These are phyloP conservation scores for Myxozyma vanderwaltii DNA, from an alignment of 805 yeast species.

Conservation along the genomic window DNA sequence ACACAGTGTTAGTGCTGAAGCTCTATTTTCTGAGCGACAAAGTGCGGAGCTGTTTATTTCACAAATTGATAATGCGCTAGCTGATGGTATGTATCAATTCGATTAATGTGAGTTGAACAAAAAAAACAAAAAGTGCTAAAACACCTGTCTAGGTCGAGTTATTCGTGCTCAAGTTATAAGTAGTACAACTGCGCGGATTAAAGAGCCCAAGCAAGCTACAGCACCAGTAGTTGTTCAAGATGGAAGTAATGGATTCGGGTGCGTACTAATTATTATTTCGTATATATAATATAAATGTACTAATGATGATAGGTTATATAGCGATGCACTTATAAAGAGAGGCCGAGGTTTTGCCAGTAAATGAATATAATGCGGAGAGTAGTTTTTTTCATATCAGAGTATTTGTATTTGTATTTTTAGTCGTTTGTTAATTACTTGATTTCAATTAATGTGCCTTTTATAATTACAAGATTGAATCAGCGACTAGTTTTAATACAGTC, in stretches of 20 bases:
- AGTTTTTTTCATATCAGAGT: neutral
- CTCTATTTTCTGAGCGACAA: conserved; percentile 38
- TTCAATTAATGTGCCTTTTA: no score
- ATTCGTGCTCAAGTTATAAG: conserved; percentile 11
- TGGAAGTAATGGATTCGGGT: conserved; percentile 21
- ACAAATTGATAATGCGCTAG: conserved; percentile 49
- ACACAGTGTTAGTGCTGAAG: conserved; percentile 37
- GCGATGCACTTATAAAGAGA: conserved; percentile 23
- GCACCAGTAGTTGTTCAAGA: conserved; percentile 18
- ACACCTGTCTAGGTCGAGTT: conserved; percentile 7
- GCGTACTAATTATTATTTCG: neutral
- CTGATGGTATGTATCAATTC: conserved; percentile 46
- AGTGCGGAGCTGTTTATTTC: conserved; percentile 41
- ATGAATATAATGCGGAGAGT: neutral
- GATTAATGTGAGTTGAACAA: neutral
- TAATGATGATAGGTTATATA: conserved; percentile 10
- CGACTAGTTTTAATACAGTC: no score
- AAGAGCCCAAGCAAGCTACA: neutral
- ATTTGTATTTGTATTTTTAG: conserved; percentile 57
- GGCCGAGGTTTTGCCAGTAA: conserved; percentile 27
- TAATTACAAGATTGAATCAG: no score
- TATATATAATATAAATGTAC: neutral
- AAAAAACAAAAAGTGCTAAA: no score
- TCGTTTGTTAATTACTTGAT: no score
- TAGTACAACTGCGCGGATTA: conserved; percentile 1